Base-by-base conservation (phyloP, 768 basidiomycete species). In the Vararia minispora region DNA sequence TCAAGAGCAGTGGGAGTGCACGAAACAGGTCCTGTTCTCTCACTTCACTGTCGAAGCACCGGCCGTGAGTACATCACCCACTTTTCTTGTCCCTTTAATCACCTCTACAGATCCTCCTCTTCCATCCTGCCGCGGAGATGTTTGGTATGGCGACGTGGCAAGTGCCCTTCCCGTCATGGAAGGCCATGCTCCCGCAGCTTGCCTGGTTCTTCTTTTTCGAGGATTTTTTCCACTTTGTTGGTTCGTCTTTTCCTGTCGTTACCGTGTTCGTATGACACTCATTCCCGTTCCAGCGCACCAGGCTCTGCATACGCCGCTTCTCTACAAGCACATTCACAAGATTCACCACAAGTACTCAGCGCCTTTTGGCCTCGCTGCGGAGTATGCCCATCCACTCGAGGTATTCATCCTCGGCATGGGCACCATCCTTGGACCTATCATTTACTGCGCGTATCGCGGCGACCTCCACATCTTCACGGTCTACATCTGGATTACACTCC, bases 331-430 rank as follows among this genome's bases (percentile, higher is more conserved):
- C 58, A 88, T 95, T 47, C 91, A 95, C 73, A 94, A 95, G 62
- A 69, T 98, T 25, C 95, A 99, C 59, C 95, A 98, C 74, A 88
- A 90, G 54, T 95, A 89, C 61, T 83, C 83, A 7, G 94, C 94
- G 13, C 95, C 95, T 1, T 95, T 98, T 54, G 95, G 95, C 44
- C 76, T 99, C 22, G 92, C 88, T 2, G 94, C 95, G 3, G 94
- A 99, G 59, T 98, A 97, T 56, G 92, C 95, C 1, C 95, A 99
- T 60, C 95, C 95, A 0, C 77, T 89, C 9, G 95, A 99, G 59
- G 86, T 94, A 37, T 76, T 95, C 57, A 90, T 97, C 49, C 80
- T 98, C 37, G 92, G 91, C 18, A 74, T 78, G 13, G 95, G 94
- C 24, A 95, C 94, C 3, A 77, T 99, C 46, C 68, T 70, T 23